Evolutionary conservation across 208 protist species (phyloP).

Genomic region (Wallacemonas rigidus): DNA sequence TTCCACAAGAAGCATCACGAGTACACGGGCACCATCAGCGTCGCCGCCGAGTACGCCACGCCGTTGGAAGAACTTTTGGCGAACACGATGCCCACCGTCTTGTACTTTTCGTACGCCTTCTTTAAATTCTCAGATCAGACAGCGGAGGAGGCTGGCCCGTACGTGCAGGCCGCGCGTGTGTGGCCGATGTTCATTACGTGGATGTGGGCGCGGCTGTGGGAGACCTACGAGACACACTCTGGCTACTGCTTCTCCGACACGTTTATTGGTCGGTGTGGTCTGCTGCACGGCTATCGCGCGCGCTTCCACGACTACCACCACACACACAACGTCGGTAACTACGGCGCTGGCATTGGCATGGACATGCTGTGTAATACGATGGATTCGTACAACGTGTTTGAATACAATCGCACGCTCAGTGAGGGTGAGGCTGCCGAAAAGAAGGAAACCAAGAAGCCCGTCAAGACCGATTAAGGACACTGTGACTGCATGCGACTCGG

Average conservation of each 20-base stretch:
- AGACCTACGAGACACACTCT: slow-evolving; percentile 66
- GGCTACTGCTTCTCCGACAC: slow-evolving; percentile 68
- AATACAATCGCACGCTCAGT: not conserved
- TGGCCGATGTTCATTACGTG: slow-evolving; percentile 54
- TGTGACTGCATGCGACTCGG: too few species aligned
- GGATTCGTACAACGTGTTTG: slow-evolving; percentile 35
- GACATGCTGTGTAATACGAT: slow-evolving; percentile 56
- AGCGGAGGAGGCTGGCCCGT: slow-evolving; percentile 2
- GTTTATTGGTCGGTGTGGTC: slow-evolving; percentile 39
- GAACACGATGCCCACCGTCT: slow-evolving; percentile 43
- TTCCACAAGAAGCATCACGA: slow-evolving; percentile 77
- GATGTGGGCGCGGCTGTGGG: slow-evolving; percentile 48
- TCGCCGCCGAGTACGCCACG: slow-evolving; percentile 64
- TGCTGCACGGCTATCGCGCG: slow-evolving; percentile 47
- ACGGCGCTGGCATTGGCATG: slow-evolving; percentile 45
- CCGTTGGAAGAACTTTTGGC: slow-evolving; percentile 47
- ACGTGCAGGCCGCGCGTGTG: slow-evolving; percentile 25
- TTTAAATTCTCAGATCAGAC: slow-evolving; percentile 26
- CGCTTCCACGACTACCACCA: slow-evolving; percentile 78
- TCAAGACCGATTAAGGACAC: too few species aligned
- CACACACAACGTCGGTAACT: slow-evolving; percentile 68
- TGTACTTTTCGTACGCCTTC: slow-evolving; percentile 45
- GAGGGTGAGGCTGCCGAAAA: not conserved
- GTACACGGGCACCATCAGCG: slow-evolving; percentile 63
- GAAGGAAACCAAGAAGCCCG: not conserved